Percentiles rank a stretch among this genome's conserved stretches.
These are phyloP conservation scores for Helminthosporium solani DNA, from an alignment of 2,329 filamentous ascomycete genomes.

Conservation along the genomic window DNA sequence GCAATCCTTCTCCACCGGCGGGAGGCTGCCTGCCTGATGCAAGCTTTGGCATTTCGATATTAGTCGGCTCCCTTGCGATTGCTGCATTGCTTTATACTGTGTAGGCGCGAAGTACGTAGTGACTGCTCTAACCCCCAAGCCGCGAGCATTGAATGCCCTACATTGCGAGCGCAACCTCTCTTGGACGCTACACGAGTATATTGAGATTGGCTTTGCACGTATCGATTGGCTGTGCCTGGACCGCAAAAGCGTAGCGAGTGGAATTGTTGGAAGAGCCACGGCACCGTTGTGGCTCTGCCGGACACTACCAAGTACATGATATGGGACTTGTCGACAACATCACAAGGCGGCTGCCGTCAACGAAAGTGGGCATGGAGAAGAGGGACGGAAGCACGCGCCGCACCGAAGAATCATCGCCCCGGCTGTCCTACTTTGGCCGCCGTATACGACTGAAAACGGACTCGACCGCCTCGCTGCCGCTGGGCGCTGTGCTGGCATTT, in stretches of 20 bases:
- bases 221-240: not conserved
- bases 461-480: conserved; percentile 86
- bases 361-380: conserved; percentile 44
- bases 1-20: conserved; percentile 2
- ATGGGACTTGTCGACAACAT: conserved; percentile 50
- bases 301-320: no score
- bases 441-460: conserved; percentile 88
- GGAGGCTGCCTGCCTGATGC: not conserved
- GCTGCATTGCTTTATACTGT: no score
- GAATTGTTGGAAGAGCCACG: conserved; percentile 1
- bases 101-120: not conserved
- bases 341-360: conserved; percentile 48
- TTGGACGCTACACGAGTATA: not conserved
- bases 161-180: not conserved
- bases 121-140: not conserved
- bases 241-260: not conserved
- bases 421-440: conserved; percentile 78
- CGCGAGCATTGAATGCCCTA: not conserved
- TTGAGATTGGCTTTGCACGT: no score
- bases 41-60: not conserved
- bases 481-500: conserved; percentile 90
- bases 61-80: not conserved
- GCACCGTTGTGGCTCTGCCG: conserved; percentile 2
- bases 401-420: conserved; percentile 48
- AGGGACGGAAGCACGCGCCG: conserved; percentile 47